Evolutionary conservation across 225 moss, liverwort and hornwort species (phyloP).

Genomic region (Polytrichum commune): DNA sequence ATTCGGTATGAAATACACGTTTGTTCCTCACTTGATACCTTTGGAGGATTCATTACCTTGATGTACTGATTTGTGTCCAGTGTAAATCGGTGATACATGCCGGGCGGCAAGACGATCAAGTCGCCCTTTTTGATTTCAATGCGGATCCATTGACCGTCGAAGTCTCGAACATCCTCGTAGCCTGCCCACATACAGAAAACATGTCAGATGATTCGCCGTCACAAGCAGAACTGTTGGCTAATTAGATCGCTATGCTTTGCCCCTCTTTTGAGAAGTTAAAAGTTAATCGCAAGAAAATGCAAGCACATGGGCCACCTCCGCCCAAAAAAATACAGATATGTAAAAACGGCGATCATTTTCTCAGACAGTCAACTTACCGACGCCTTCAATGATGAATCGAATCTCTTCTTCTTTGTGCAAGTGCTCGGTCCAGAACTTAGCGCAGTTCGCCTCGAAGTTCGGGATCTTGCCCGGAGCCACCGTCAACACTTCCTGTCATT

Average conservation of each 20-base stretch:
- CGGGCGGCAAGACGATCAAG: constrained; percentile 54
- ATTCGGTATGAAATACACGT: neutral
- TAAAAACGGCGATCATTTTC: neutral
- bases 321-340: neutral
- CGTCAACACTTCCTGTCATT: constrained; percentile 50
- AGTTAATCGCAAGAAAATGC: neutral
- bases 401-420: constrained; percentile 65
- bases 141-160: constrained; percentile 62
- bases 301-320: neutral
- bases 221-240: neutral
- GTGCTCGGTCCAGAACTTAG: constrained; percentile 63
- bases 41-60: constrained; percentile 31
- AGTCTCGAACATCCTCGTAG: constrained; percentile 56
- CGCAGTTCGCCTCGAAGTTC: constrained; percentile 52
- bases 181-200: constrained; percentile 22
- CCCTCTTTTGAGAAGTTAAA: too few species aligned
- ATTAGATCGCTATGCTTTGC: too few species aligned
- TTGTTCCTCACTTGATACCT: neutral
- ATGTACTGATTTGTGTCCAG: constrained; percentile 39
- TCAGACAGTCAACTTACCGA: constrained; percentile 24
- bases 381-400: constrained; percentile 61
- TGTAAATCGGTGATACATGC: constrained; percentile 69
- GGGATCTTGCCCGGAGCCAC: constrained; percentile 45
- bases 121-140: constrained; percentile 57
- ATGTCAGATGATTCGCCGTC: neutral